Conservation (phyloP, 2,329 filamentous ascomycete species). For the Colletotrichum ledebouriae region DNA sequence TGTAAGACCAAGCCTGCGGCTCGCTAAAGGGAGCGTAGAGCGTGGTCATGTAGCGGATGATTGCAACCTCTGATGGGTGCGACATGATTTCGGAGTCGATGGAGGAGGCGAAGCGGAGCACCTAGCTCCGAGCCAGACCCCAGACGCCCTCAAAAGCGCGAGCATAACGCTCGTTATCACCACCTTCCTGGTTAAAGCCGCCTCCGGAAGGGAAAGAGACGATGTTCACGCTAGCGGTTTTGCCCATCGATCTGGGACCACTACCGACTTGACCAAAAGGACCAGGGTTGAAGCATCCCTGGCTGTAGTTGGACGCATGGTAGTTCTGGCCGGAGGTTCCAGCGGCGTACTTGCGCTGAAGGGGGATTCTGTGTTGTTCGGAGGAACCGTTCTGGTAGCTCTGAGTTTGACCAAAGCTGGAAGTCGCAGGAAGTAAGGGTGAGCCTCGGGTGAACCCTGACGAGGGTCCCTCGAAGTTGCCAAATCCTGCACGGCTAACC, state of each 20-base stretch:
- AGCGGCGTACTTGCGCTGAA: conserved; percentile 12
- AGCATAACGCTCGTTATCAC: conserved; percentile 39
- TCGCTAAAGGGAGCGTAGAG: conserved; percentile 49
- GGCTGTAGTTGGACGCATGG: conserved; percentile 16
- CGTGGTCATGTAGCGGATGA: conserved; percentile 40
- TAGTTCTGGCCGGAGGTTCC: conserved; percentile 20
- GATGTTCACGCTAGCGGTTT: neutral
- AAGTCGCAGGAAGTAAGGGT: conserved; percentile 19
- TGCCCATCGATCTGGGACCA: conserved; percentile 15
- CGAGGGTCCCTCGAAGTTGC: conserved; percentile 17
- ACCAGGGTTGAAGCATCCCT: conserved; percentile 21
- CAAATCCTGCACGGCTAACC: conserved; percentile 15
- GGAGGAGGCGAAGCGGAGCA: conserved; percentile 38
- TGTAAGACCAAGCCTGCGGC: conserved; percentile 56
- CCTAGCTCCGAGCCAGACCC: conserved; percentile 41
- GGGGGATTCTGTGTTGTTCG: conserved; percentile 12
- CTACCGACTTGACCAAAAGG: conserved; percentile 23
- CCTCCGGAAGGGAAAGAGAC: conserved; percentile 10
- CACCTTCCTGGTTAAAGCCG: conserved; percentile 22
- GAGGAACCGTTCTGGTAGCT: conserved; percentile 1
- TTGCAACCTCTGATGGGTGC: conserved; percentile 25
- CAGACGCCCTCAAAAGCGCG: conserved; percentile 41
- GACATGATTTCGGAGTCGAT: conserved; percentile 27
- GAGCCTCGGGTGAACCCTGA: conserved; percentile 10
- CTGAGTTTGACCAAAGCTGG: neutral